Base-by-base conservation (phyloP, 2,329 filamentous ascomycete genomes). In the Pseudocercospora crystallina region DNA sequence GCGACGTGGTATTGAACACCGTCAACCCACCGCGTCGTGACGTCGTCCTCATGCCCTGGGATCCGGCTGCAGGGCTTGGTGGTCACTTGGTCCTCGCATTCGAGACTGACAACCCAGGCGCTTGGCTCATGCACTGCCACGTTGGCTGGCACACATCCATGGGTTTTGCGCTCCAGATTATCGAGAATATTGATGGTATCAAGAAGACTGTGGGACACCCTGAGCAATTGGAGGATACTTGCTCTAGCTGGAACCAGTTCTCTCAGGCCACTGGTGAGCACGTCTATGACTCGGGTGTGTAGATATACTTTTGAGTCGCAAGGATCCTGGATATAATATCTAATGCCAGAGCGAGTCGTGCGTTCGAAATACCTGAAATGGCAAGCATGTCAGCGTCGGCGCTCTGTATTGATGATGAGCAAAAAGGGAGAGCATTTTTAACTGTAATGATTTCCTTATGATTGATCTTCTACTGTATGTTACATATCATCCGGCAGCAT, bases 131-230 rank as follows among this genome's bases (percentile, higher is more conserved):
- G 67, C 80, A 82, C 65, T 82, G 80, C 67, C 80, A 83, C 64
- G 80, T 83, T 29, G 60, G 80, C 59, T 83, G 79, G 81, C 82
- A 85, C 60, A 76, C 83, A 4, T 31, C 53, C 3, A 53, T 56
- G 59, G 59, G 61, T 36, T 51, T 62, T n/a, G 58, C 57, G n/a
- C 43, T 58, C 5, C 58, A 63, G 38, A 62, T 63, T 43, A 37
- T 63, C 41, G 61, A 62, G 47, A 43, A 43, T 14, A 40, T 48
- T 30, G 43, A 32, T 11, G 41, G 35, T 2, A 43, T 43, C 9
- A 32, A 35, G 30, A 32, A 17, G 7, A 43, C 31, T 2, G 8
- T 43, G 5, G 8, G 8, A 8, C 9, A 43, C 8, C 13, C 12
- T 15, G 26, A 43, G 29, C 41, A 43, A 20, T 20, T 43, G 10